Percentiles rank a stretch among this genome's conserved stretches.
Conservation (phyloP, 176 grass and related monocot genomes). For the Ensete ventricosum region DNA sequence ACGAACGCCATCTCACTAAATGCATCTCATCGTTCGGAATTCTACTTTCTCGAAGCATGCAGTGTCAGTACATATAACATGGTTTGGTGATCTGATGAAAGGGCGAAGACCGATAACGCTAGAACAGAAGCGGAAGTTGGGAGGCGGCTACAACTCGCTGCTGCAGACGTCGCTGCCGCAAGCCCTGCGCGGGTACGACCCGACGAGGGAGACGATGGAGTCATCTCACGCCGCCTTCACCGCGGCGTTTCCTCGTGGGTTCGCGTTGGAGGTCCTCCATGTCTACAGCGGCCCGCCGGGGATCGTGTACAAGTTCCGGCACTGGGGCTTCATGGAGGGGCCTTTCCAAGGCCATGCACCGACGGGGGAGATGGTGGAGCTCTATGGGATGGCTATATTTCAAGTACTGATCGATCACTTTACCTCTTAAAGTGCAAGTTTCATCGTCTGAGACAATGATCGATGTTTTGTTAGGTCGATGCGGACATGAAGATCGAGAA, state of each 20-base stretch:
- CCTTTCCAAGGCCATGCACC: slow-evolving; percentile 29
- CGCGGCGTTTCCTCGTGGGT: slow-evolving; percentile 24
- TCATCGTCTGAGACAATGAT: neutral
- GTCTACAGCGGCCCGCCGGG: slow-evolving; percentile 31
- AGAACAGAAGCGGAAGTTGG: slow-evolving; percentile 8
- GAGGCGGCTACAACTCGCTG: slow-evolving; percentile 27
- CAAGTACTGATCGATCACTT: neutral
- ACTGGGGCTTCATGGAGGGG: slow-evolving; percentile 37
- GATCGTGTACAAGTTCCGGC: slow-evolving; percentile 37
- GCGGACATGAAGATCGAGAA: slow-evolving; percentile 19
- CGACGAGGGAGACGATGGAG: slow-evolving; percentile 19
- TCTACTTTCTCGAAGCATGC: no score
- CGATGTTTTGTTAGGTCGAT: neutral
- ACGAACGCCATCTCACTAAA: no score
- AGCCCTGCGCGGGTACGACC: slow-evolving; percentile 17
- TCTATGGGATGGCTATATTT: slow-evolving; percentile 32
- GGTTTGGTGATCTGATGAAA: neutral
- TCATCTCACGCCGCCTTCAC: slow-evolving; percentile 18
- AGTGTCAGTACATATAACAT: no score
- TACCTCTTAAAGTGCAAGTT: neutral
- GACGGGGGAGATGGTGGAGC: slow-evolving; percentile 29
- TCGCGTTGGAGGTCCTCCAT: slow-evolving; percentile 29
- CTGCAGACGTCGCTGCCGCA: slow-evolving; percentile 32
- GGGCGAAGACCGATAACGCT: slow-evolving; percentile 12
- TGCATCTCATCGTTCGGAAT: no score